phyloP scores from a whole-genome alignment of 495 filamentous ascomycete species.

The Penicillium herquei region DNA sequence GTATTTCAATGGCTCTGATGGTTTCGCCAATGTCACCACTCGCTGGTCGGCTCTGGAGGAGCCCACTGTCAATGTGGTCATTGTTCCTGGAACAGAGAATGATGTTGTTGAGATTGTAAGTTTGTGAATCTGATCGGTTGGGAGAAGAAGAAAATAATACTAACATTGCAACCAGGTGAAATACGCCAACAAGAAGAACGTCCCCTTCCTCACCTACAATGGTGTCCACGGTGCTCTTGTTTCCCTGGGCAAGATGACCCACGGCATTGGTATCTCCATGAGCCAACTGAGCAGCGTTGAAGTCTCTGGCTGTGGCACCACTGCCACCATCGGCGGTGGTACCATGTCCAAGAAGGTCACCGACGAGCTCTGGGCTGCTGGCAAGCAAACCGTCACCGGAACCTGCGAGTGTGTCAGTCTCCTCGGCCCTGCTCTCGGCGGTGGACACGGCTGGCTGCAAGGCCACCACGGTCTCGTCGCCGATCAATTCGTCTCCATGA shows the following conservation, averaged over 20 bases:
- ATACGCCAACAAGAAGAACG: constrained; percentile 39
- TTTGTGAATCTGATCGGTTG: background rate
- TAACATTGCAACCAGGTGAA: constrained; percentile 30
- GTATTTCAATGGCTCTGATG: constrained; percentile 41
- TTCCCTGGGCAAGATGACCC: constrained; percentile 40
- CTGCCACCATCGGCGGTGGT: constrained; percentile 52
- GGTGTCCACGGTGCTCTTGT: constrained; percentile 45
- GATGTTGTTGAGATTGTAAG: constrained; percentile 51
- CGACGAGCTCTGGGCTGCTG: constrained; percentile 30
- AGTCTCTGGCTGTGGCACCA: constrained; percentile 43
- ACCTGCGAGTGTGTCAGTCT: constrained; percentile 55
- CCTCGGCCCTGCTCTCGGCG: constrained; percentile 57
- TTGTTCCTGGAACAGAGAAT: constrained; percentile 48
- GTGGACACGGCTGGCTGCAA: constrained; percentile 60
- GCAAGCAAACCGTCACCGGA: constrained; percentile 46
- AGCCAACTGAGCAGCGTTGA: constrained; percentile 39
- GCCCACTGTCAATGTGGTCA: constrained; percentile 44
- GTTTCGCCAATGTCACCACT: constrained; percentile 38
- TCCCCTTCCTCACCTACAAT: constrained; percentile 53
- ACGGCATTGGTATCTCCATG: constrained; percentile 53
- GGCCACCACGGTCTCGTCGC: constrained; percentile 58
- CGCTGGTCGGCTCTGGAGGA: constrained; percentile 41
- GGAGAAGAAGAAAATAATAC: background rate
- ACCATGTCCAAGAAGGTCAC: constrained; percentile 32
- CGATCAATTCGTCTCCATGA: constrained; percentile 54